Evolutionary conservation across 2,329 filamentous ascomycete species (phyloP), one percentile per base, ranked within the genome.

Genomic region (Orbilia oligospora): DNA sequence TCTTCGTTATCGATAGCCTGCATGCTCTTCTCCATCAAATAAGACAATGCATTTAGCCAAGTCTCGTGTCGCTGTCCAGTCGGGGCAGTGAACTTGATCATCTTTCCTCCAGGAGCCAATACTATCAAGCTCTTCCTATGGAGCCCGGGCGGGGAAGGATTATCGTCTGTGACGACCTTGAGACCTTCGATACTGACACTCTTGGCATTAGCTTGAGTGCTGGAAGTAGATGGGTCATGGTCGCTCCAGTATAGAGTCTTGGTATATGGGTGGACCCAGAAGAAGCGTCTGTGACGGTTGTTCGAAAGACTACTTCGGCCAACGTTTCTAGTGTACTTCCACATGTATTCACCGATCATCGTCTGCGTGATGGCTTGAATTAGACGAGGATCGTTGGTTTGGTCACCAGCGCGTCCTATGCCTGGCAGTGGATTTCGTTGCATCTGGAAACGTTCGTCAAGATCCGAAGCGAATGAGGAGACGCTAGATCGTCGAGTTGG

Each of bases 261-360:
- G 2, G 95, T 99, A 85, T 98, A 99, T 0, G 96, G 96, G 83
- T 99, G 96, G 22, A 99, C 93, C 96, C 96, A 99, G 88, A 99
- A 99, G 87, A 97, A 99, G 36, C 96, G 91, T 79, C 93, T 90
- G 85, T 99, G 96, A 66, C 96, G 90, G 71, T 94, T 97, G 81
- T 91, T 92, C 0, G 94, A 98, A 85, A 97, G 90, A 80, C 94
- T 92, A 69, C 91, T 92, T 24, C 95, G 91, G n/a, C 94, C 94
- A 76, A 94, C 88, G 86, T 96, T 97, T 82, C 96, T 92, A 0
- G 96, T 99, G 85, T 99, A 99, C 84, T 99, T 99, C 96, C 96
- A 99, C 48, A 99, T 87, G 84, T 95, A 98, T 84, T 99, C 96
- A 71, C 96, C 96, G 83, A 99, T 98, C 96, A 99, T 99, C 18